phyloP scores from a whole-genome alignment of 2,329 filamentous ascomycete genomes.

The Xylaria digitata region DNA sequence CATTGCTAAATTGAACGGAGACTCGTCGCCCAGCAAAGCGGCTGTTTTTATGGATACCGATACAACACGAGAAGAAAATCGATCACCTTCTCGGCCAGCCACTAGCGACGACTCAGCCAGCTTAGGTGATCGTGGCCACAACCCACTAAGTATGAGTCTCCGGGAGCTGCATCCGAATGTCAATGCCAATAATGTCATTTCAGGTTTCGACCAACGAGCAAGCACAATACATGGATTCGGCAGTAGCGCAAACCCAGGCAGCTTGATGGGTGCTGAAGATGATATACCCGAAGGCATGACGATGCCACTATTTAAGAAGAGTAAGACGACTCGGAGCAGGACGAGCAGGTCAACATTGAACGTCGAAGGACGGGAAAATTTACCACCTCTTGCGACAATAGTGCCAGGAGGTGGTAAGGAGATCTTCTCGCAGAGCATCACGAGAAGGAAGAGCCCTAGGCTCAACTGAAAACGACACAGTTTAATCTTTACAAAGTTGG shows the following conservation, averaged over 20 bases:
- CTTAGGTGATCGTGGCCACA: slow-evolving; percentile 40
- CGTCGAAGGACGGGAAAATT: slow-evolving; percentile 63
- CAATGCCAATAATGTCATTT: slow-evolving; percentile 53
- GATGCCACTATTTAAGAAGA: slow-evolving; percentile 62
- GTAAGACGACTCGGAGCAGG: slow-evolving; percentile 51
- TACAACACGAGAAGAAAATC: slow-evolving; percentile 41
- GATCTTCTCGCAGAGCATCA: slow-evolving; percentile 59
- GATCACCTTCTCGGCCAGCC: slow-evolving; percentile 43
- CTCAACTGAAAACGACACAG: slow-evolving; percentile 48
- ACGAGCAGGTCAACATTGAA: slow-evolving; percentile 51
- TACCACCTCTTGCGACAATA: slow-evolving; percentile 52
- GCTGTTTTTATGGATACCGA: slow-evolving; percentile 58
- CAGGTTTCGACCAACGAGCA: slow-evolving; percentile 57
- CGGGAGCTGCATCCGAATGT: slow-evolving; percentile 68
- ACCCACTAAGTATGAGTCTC: slow-evolving; percentile 58
- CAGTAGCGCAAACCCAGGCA: slow-evolving; percentile 36
- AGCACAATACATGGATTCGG: slow-evolving; percentile 53
- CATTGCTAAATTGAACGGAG: slow-evolving; percentile 55
- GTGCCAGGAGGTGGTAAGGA: slow-evolving; percentile 48
- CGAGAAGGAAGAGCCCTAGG: slow-evolving; percentile 67
- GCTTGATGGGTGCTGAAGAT: slow-evolving; percentile 28
- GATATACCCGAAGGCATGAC: slow-evolving; percentile 53
- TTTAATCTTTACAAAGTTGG: neutral
- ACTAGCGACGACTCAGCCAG: slow-evolving; percentile 40
- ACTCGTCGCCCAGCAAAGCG: slow-evolving; percentile 52